Evolutionary conservation across 1,284 basidiomycete species (phyloP).

Genomic region (Cystobasidium slooffiae): DNA sequence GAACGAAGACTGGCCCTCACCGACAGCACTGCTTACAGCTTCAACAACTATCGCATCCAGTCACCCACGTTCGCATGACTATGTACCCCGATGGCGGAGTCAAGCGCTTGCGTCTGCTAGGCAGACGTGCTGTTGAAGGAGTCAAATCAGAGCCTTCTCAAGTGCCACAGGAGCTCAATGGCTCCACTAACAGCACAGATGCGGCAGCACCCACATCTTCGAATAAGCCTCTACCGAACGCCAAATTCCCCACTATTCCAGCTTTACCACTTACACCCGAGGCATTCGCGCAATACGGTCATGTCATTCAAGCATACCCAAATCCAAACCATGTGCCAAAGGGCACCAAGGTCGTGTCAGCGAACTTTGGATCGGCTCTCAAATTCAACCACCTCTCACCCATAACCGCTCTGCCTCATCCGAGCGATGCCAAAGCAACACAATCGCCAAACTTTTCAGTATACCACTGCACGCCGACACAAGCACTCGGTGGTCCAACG

Average conservation of each 20-base stretch:
- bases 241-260: slow-evolving; percentile 60
- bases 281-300: slow-evolving; percentile 78
- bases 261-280: slow-evolving; percentile 79
- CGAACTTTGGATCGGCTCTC: slow-evolving; percentile 82
- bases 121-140: slow-evolving; percentile 40
- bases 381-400: slow-evolving; percentile 87
- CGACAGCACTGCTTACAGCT: slow-evolving; percentile 86
- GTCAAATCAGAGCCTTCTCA: background rate
- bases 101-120: slow-evolving; percentile 78
- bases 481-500: slow-evolving; percentile 56
- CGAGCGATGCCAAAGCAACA: background rate
- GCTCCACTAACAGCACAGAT: no score
- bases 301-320: slow-evolving; percentile 80
- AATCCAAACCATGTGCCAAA: slow-evolving; percentile 69
- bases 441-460: slow-evolving; percentile 38
- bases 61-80: slow-evolving; percentile 83
- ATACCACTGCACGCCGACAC: slow-evolving; percentile 48
- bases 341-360: slow-evolving; percentile 71
- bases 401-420: slow-evolving; percentile 55
- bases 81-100: slow-evolving; percentile 96
- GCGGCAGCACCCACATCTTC: background rate
- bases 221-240: slow-evolving; percentile 6
- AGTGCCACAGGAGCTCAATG: background rate
- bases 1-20: slow-evolving; percentile 84
- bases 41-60: slow-evolving; percentile 61